Evolutionary conservation across 2,329 filamentous ascomycete species (phyloP).

Genomic region (Trichoderma afroharzianum): DNA sequence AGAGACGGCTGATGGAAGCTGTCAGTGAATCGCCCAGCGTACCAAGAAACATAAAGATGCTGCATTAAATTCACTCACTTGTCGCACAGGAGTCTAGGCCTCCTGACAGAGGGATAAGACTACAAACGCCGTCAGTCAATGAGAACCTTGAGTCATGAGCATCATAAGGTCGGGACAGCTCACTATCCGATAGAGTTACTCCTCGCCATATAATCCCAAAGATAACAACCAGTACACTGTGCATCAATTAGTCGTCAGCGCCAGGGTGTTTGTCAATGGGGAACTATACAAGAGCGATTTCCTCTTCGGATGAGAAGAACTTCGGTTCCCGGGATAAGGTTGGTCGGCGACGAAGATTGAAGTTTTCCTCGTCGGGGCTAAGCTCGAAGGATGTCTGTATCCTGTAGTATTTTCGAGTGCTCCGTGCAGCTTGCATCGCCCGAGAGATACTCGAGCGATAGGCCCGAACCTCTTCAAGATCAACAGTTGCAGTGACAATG

Average conservation of each 20-base stretch:
- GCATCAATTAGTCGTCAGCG: background rate
- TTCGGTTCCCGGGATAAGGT: background rate
- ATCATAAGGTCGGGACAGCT: too few species aligned
- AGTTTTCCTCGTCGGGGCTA: background rate
- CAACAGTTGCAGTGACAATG: background rate
- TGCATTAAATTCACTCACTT: background rate
- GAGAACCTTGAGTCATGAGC: too few species aligned
- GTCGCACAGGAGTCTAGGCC: too few species aligned
- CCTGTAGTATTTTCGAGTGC: background rate
- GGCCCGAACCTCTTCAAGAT: background rate
- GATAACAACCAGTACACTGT: too few species aligned
- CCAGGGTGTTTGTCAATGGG: background rate
- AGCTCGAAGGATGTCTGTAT: background rate
- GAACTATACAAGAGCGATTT: background rate
- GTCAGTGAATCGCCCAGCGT: background rate
- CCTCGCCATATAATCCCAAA: too few species aligned
- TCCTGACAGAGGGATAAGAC: too few species aligned
- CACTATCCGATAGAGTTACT: too few species aligned
- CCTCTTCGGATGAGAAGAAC: background rate
- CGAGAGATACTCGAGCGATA: background rate
- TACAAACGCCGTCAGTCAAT: too few species aligned
- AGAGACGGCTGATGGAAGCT: background rate
- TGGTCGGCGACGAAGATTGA: background rate
- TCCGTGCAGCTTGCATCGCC: background rate
- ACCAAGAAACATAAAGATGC: background rate